Conservation (phyloP, 768 basidiomycete species). For the Neoboletus magnificus region DNA sequence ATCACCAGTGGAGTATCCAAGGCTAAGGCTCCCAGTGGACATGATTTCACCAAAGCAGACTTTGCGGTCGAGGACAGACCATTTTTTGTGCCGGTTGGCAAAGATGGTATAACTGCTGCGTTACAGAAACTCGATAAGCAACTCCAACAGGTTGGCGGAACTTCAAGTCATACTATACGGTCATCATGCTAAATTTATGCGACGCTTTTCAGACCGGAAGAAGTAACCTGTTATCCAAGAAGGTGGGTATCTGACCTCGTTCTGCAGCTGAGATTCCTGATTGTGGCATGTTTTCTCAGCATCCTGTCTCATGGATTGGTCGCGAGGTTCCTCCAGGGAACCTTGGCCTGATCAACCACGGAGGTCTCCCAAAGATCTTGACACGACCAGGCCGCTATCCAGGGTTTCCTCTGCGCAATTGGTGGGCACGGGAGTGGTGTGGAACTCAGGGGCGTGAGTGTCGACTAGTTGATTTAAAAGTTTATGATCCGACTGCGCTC, state of each 20-base stretch:
- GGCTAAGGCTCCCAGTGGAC: slow-evolving; percentile 15
- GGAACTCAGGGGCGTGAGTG: slow-evolving; percentile 66
- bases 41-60: slow-evolving; percentile 48
- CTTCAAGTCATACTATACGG: neutral
- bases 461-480: neutral
- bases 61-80: slow-evolving; percentile 55
- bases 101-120: slow-evolving; percentile 65
- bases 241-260: slow-evolving; percentile 33
- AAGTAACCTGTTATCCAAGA: slow-evolving; percentile 58
- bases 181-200: slow-evolving; percentile 4
- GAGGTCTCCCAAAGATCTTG: slow-evolving; percentile 75
- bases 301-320: slow-evolving; percentile 67
- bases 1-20: slow-evolving; percentile 12
- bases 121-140: slow-evolving; percentile 66
- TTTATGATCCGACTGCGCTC: neutral
- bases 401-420: slow-evolving; percentile 69
- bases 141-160: slow-evolving; percentile 38
- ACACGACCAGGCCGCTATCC: slow-evolving; percentile 78
- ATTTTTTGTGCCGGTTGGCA: slow-evolving; percentile 68
- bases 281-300: slow-evolving; percentile 25
- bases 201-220: slow-evolving; percentile 48
- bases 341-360: slow-evolving; percentile 76
- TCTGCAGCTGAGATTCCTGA: neutral
- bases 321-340: slow-evolving; percentile 68
- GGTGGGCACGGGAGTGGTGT: slow-evolving; percentile 78